Conservation (phyloP, 805 yeast genomes). For the Soucietia sequanensis region DNA sequence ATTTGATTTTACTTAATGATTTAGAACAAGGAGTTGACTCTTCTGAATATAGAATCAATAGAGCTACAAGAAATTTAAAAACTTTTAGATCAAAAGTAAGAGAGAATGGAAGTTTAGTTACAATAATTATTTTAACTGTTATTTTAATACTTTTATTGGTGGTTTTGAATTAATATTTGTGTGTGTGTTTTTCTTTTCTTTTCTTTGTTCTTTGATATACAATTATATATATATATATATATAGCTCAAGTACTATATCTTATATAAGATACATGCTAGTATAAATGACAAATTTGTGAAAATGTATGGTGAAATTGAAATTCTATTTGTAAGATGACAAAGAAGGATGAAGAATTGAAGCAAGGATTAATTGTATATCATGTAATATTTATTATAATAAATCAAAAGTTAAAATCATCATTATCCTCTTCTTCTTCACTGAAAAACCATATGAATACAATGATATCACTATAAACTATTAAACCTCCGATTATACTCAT, state of each 20-base stretch:
- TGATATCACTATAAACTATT: slow-evolving; percentile 43
- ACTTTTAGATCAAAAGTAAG: slow-evolving; percentile 31
- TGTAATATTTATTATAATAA: no score
- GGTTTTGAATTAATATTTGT: slow-evolving; percentile 30
- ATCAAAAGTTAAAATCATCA: slow-evolving; percentile 43
- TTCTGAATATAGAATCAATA: slow-evolving; percentile 28
- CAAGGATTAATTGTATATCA: neutral
- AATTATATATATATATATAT: no score
- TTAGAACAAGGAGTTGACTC: slow-evolving; percentile 41
- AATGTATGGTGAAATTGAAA: slow-evolving; percentile 17
- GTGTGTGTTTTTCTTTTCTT: neutral
- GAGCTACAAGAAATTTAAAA: slow-evolving; percentile 28
- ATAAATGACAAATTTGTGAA: slow-evolving; percentile 19
- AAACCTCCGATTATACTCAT: slow-evolving; percentile 47
- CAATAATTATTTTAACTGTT: slow-evolving; percentile 40
- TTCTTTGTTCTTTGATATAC: neutral
- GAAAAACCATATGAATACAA: slow-evolving; percentile 46
- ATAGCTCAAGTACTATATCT: no score
- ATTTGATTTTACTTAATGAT: slow-evolving; percentile 39
- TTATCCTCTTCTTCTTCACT: slow-evolving; percentile 44
- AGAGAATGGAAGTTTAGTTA: slow-evolving; percentile 44
- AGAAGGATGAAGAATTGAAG: no score
- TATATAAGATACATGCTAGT: no score
- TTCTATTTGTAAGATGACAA: no score
- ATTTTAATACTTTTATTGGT: slow-evolving; percentile 39